Percentiles rank a stretch among this genome's conserved stretches.
Conservation (phyloP, 73 alveolate species). For the Stentor roeselii region DNA sequence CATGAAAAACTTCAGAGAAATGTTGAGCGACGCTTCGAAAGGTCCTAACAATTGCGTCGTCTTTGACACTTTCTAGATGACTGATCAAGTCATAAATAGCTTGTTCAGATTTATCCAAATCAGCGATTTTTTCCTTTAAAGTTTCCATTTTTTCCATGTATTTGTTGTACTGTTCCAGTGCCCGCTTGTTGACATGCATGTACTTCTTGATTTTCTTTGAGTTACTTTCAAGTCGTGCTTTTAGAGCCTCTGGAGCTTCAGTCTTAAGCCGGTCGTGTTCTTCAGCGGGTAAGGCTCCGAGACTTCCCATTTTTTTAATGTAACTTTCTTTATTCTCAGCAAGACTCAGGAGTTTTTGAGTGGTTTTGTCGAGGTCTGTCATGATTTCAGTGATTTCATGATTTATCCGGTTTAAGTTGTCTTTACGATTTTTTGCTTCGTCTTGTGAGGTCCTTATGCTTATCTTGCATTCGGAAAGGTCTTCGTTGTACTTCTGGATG, state of each 20-base stretch:
- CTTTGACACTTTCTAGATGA: conserved; percentile 65
- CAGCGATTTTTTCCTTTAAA: conserved; percentile 66
- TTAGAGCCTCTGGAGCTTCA: conserved; percentile 18
- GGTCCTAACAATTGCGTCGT: conserved; percentile 66
- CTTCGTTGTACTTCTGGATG: neutral
- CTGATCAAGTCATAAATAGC: conserved; percentile 55
- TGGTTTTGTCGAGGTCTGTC: conserved; percentile 46
- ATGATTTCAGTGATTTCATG: conserved; percentile 47
- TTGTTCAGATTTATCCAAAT: conserved; percentile 66
- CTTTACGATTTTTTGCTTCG: conserved; percentile 40
- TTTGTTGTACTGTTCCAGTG: conserved; percentile 68
- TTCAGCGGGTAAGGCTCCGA: conserved; percentile 41
- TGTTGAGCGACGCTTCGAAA: conserved; percentile 62
- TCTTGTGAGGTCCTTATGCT: conserved; percentile 44
- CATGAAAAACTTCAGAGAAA: conserved; percentile 62
- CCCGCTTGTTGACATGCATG: conserved; percentile 33
- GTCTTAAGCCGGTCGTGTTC: conserved; percentile 25
- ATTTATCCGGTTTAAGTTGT: conserved; percentile 44
- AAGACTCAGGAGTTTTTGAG: conserved; percentile 30
- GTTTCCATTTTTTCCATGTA: conserved; percentile 60
- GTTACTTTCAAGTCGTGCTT: conserved; percentile 21
- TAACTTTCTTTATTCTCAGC: conserved; percentile 52
- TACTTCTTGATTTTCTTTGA: conserved; percentile 35
- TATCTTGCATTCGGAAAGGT: neutral
- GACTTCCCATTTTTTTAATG: conserved; percentile 52